Conservation (phyloP, 2,329 filamentous ascomycete genomes). For the Endocalyx cinctus region DNA sequence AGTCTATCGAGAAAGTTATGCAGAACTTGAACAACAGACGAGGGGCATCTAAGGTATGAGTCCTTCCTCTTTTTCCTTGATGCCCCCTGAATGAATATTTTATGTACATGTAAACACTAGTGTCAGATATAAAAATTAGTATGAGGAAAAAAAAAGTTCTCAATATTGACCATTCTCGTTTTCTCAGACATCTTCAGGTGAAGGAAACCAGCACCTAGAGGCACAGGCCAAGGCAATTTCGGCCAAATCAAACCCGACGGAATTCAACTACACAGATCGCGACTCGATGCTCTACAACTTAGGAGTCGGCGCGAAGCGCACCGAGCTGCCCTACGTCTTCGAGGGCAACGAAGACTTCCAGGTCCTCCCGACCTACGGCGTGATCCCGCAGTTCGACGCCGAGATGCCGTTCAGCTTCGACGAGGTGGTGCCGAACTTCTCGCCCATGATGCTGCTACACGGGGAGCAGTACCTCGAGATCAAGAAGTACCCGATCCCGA, state of each 20-base stretch:
- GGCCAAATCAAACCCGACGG: slow-evolving; percentile 53
- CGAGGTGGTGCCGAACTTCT: slow-evolving; percentile 91
- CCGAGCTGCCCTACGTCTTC: slow-evolving; percentile 81
- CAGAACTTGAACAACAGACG: slow-evolving; percentile 80
- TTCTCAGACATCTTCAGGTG: slow-evolving; percentile 14
- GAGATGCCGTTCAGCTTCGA: slow-evolving; percentile 73
- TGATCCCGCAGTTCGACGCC: slow-evolving; percentile 89
- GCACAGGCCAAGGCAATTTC: slow-evolving; percentile 63
- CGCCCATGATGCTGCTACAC: slow-evolving; percentile 97
- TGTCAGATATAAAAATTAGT: too few relatives aligned
- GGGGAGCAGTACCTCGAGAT: slow-evolving; percentile 98
- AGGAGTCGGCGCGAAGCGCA: slow-evolving; percentile 85
- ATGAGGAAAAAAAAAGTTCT: slow-evolving; percentile 13
- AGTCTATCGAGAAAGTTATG: slow-evolving; percentile 70
- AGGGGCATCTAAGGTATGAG: slow-evolving; percentile 56
- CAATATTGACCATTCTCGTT: slow-evolving; percentile 14
- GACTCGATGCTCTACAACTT: slow-evolving; percentile 96
- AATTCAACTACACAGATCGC: slow-evolving; percentile 78
- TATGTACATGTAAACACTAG: too few relatives aligned
- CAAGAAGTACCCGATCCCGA: slow-evolving; percentile 86
- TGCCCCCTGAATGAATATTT: slow-evolving; percentile 15
- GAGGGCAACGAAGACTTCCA: slow-evolving; percentile 92
- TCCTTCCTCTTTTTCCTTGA: slow-evolving; percentile 20
- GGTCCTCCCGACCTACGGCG: slow-evolving; percentile 89
- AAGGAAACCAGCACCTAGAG: slow-evolving; percentile 62